Evolutionary conservation across 2,329 filamentous ascomycete species (phyloP).

Genomic region (Cladosporium sphaerospermum): DNA sequence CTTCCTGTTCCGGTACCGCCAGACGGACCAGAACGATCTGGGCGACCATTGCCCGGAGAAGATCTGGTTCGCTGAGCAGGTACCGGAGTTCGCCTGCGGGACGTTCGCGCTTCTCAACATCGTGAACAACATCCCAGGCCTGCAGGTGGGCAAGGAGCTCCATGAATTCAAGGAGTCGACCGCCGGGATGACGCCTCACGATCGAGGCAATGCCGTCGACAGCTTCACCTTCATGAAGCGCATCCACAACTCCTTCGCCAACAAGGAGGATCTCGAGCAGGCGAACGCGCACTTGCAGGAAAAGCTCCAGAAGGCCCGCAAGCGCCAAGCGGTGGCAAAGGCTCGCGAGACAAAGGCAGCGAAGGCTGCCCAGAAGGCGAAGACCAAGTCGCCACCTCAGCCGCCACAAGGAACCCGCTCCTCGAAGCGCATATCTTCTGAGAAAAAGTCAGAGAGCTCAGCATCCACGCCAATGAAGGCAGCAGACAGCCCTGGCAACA

Average conservation of each 20-base stretch:
- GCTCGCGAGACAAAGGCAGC: constrained; percentile 23
- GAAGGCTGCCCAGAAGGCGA: constrained; percentile 17
- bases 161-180: constrained; percentile 68
- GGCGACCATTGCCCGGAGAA: constrained; percentile 51
- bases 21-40: constrained; percentile 47
- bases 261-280: constrained; percentile 69
- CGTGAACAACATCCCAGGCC: constrained; percentile 68
- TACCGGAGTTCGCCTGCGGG: constrained; percentile 77
- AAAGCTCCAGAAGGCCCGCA: constrained; percentile 36
- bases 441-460: not conserved
- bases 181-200: constrained; percentile 58
- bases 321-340: constrained; percentile 25
- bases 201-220: constrained; percentile 70
- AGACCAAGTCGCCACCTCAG: not conserved
- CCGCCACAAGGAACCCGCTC: not conserved
- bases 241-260: constrained; percentile 83
- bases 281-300: constrained; percentile 61
- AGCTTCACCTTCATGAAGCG: constrained; percentile 69
- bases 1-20: constrained; percentile 70
- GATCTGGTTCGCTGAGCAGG: constrained; percentile 95
- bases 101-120: constrained; percentile 92
- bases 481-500: not conserved
- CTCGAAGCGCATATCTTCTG: not conserved
- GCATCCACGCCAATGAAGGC: not conserved
- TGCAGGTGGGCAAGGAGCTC: constrained; percentile 66